A percentile compares a stretch with the other conserved stretches of the same genome.
Evolutionary conservation across 345 rosid species (phyloP).

Genomic region (Citrus cavaleriei): DNA sequence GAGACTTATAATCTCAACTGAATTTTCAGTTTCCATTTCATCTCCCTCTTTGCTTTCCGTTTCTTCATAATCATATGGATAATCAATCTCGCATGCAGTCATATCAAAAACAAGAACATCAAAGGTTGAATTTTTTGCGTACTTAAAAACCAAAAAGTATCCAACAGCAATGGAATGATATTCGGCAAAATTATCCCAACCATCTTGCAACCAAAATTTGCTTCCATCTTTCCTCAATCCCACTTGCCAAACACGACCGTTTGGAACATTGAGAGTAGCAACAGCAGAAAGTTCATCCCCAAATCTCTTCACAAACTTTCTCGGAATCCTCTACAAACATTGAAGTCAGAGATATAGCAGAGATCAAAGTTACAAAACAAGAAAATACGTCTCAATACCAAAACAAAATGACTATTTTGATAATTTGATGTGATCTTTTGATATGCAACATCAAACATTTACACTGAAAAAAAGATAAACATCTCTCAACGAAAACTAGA

Average conservation of each 20-base stretch:
- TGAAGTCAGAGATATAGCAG: background rate
- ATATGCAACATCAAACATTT: background rate
- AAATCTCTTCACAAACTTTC: constrained; percentile 28
- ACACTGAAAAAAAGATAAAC: background rate
- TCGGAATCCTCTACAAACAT: constrained; percentile 36
- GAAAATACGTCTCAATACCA: background rate
- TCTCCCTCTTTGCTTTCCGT: background rate
- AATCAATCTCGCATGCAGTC: constrained; percentile 37
- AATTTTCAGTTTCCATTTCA: constrained; percentile 19
- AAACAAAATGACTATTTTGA: too few species aligned
- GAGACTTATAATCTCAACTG: constrained; percentile 15
- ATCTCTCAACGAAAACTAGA: background rate
- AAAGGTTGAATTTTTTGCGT: constrained; percentile 32
- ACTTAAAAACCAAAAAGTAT: constrained; percentile 36
- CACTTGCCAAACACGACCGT: constrained; percentile 38
- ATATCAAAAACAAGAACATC: constrained; percentile 28
- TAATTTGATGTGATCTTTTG: background rate
- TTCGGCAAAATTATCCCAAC: constrained; percentile 38
- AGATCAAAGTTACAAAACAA: background rate
- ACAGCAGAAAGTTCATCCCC: constrained; percentile 33
- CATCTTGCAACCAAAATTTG: constrained; percentile 40
- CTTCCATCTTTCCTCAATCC: constrained; percentile 22
- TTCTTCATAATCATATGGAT: constrained; percentile 6
- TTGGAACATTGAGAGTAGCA: constrained; percentile 29
- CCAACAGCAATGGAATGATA: constrained; percentile 32